Conservation (phyloP, 257 asterid species). For the Agastache rugosa region DNA sequence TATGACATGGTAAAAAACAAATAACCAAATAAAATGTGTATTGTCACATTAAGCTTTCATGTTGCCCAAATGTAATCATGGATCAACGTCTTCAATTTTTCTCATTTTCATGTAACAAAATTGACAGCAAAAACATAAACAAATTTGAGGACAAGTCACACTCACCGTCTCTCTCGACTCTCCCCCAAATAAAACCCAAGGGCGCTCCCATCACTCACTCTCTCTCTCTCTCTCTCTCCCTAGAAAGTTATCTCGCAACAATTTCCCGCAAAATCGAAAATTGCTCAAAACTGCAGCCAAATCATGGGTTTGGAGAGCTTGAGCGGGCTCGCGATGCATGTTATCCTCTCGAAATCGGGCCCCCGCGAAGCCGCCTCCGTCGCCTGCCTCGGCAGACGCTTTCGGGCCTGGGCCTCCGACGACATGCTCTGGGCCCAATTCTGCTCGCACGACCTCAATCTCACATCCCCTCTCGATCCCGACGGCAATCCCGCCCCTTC, state of each 20-base stretch:
- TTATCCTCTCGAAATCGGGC: conserved; percentile 66
- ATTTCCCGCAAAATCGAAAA: background rate
- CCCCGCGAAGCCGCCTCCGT: conserved; percentile 67
- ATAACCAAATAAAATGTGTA: no score
- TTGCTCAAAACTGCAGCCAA: background rate
- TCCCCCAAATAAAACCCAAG: background rate
- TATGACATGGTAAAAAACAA: no score
- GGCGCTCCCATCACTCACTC: background rate
- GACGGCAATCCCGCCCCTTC: conserved; percentile 58
- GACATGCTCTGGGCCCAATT: conserved; percentile 77
- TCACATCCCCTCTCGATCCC: conserved; percentile 72
- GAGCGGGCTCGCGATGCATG: conserved; percentile 74
- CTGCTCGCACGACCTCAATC: conserved; percentile 68
- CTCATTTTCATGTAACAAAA: background rate
- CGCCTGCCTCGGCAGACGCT: conserved; percentile 62
- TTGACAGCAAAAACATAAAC: background rate
- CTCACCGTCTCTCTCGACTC: background rate
- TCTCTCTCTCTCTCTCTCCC: no score
- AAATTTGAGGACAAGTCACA: background rate
- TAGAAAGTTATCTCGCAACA: background rate
- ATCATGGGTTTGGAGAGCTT: conserved; percentile 69
- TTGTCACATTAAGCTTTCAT: background rate
- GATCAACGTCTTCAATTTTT: background rate
- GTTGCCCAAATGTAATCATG: background rate
- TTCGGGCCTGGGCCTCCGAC: conserved; percentile 72